phyloP scores from a whole-genome alignment of 2,329 filamentous ascomycete genomes.

The Xylaria sp. region DNA sequence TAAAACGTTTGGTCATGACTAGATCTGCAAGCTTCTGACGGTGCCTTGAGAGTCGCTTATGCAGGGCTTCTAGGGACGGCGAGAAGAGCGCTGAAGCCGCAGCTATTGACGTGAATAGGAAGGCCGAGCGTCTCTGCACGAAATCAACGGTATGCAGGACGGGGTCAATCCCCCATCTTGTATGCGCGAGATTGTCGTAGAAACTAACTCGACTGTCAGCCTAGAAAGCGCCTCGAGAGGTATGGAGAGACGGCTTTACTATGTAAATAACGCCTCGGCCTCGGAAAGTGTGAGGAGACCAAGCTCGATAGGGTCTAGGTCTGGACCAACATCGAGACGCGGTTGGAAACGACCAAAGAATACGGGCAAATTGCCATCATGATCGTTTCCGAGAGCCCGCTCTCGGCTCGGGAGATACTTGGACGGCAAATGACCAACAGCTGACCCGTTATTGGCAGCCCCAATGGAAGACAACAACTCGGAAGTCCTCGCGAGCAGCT shows the following conservation, averaged over 20 bases:
- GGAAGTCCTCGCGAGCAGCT: slow-evolving; percentile 77
- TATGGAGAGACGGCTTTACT: slow-evolving; percentile 55
- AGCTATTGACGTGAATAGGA: slow-evolving; percentile 77
- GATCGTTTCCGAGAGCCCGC: slow-evolving; percentile 52
- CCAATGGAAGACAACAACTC: slow-evolving; percentile 62
- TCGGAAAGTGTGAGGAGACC: slow-evolving; percentile 75
- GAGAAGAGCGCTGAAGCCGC: slow-evolving; percentile 75
- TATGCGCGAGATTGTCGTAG: slow-evolving; percentile 75
- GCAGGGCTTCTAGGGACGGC: slow-evolving; percentile 70
- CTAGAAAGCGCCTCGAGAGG: neutral
- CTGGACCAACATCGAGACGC: slow-evolving; percentile 69
- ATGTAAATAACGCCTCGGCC: slow-evolving; percentile 70
- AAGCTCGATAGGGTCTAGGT: slow-evolving; percentile 75
- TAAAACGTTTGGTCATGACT: slow-evolving; percentile 69
- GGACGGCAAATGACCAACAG: slow-evolving; percentile 33
- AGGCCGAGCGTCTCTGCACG: slow-evolving; percentile 73
- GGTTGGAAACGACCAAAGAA: slow-evolving; percentile 75
- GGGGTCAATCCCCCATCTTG: slow-evolving; percentile 78
- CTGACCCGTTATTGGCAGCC: slow-evolving; percentile 33
- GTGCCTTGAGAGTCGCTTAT: slow-evolving; percentile 72
- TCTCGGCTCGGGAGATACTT: slow-evolving; percentile 46
- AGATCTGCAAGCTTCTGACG: slow-evolving; percentile 70
- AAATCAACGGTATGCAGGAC: slow-evolving; percentile 72
- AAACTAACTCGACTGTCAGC: slow-evolving; percentile 60
- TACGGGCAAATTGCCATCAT: slow-evolving; percentile 63